Base-by-base conservation (phyloP, 768 basidiomycete genomes). In the Xerocomus potaroensis region DNA sequence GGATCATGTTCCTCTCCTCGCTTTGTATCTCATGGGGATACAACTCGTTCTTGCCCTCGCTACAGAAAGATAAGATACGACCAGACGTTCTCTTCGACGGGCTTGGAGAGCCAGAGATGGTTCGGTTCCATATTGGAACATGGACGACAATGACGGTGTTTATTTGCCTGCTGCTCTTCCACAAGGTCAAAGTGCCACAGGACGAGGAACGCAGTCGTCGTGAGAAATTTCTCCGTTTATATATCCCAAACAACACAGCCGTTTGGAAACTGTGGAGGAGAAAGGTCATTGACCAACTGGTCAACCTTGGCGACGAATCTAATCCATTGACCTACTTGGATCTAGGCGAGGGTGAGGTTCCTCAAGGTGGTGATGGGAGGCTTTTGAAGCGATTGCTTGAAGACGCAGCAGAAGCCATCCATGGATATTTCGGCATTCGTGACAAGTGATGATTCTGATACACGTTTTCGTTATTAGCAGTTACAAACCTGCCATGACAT, bases 21-120 rank as follows among this genome's bases (percentile, higher is more conserved):
- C 54, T 70, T 34, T 55, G 45, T 5, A 52, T 55, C 1, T 70
- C 69, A 0, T 70, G 69, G 69, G 43, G 16, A 5, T 67, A 70
- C 23, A 70, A 67, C 34, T 56, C 60, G 0, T 69, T 57, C 37
- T 51, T 67, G 4, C 60, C 67, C 4, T 64, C 61, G 3, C 43
- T 73, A 62, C 70, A 75, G 51, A 62, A 57, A 23, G 57, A 64
- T 38, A 62, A 55, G 45, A 51, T 58, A 40, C 62, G 64, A 36
- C 35, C 35, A 11, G 3, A 21, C 0, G 16, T 63, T 8, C 48
- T 66, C 19, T 58, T 50, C 12, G 6, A 41, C 22, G 45, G 24
- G 22, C 54, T 62, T 12, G 49, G 33, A 5, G 9, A 38, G 6
- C 59, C 55, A 0, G 0, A 21, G 8, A 48, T 62, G 47, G 19